phyloP scores from a whole-genome alignment of 441 rosid species.

The Gossypium aridum region DNA sequence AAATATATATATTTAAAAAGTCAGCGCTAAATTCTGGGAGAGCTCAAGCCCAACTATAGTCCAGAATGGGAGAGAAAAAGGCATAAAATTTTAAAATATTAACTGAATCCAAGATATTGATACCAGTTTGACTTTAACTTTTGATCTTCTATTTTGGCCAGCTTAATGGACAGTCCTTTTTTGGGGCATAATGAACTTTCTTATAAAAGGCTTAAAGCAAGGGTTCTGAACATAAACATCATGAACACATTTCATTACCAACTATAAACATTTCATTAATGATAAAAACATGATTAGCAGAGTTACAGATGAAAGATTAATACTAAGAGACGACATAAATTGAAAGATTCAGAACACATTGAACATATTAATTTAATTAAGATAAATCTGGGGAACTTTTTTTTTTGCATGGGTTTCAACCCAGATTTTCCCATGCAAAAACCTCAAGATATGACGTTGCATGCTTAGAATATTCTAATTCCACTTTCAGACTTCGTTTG shows the following conservation, averaged over 20 bases:
- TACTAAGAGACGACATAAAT: neutral
- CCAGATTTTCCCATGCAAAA: constrained; percentile 7
- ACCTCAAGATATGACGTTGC: neutral
- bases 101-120: no score
- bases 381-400: neutral
- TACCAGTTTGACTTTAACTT: no score
- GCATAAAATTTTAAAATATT: no score
- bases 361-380: neutral
- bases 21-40: no score
- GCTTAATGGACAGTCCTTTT: neutral
- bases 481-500: neutral
- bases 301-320: neutral
- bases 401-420: constrained; percentile 5
- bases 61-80: no score
- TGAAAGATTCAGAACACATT: neutral
- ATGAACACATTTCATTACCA: no score
- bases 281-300: constrained; percentile 5
- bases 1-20: no score
- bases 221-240: neutral
- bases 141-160: neutral
- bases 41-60: no score
- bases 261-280: neutral
- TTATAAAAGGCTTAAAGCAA: neutral
- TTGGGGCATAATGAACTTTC: no score
- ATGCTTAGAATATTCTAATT: neutral